Percentiles rank a stretch among this genome's conserved stretches.
These are phyloP conservation scores for Hypoxylon sp. DNA, from an alignment of 2,329 filamentous ascomycete genomes.

Conservation along the genomic window DNA sequence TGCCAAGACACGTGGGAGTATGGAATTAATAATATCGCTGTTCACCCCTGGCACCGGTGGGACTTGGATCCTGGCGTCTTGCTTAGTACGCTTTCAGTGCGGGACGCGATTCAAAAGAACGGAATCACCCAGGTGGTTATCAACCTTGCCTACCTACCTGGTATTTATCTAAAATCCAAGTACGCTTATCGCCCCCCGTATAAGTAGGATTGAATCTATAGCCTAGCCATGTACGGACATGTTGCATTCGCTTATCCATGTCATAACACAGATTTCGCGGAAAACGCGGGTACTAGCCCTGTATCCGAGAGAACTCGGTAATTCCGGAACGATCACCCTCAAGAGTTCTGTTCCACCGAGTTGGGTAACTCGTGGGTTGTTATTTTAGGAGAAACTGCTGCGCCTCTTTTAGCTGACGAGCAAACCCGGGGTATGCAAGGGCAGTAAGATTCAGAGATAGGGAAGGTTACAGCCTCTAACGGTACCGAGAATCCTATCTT, in stretches of 20 bases:
- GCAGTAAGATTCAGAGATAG: constrained; percentile 1
- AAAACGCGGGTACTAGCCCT: constrained; percentile 20
- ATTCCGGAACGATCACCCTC: neutral
- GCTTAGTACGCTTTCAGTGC: constrained; percentile 20
- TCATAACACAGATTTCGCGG: constrained; percentile 3
- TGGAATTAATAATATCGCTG: constrained; percentile 15
- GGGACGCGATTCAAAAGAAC: constrained; percentile 9
- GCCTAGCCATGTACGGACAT: constrained; percentile 7
- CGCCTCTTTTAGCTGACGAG: neutral
- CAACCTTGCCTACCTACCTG: neutral
- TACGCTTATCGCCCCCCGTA: constrained; percentile 19
- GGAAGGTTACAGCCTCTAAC: neutral
- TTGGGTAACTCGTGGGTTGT: neutral
- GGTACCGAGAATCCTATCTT: constrained; percentile 1
- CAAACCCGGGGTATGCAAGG: constrained; percentile 5
- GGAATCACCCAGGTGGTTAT: constrained; percentile 1
- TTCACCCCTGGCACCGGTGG: constrained; percentile 16
- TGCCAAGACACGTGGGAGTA: constrained; percentile 35
- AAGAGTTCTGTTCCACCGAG: neutral
- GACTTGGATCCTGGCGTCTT: constrained; percentile 2
- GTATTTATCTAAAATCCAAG: neutral
- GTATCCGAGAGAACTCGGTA: neutral
- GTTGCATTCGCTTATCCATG: constrained; percentile 21
- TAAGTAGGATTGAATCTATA: constrained; percentile 13
- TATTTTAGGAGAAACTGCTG: neutral